Evolutionary conservation across 2,329 filamentous ascomycete genomes (phyloP), one percentile per base, ranked within the genome.

Genomic region (Fusarium guadeloupense): DNA sequence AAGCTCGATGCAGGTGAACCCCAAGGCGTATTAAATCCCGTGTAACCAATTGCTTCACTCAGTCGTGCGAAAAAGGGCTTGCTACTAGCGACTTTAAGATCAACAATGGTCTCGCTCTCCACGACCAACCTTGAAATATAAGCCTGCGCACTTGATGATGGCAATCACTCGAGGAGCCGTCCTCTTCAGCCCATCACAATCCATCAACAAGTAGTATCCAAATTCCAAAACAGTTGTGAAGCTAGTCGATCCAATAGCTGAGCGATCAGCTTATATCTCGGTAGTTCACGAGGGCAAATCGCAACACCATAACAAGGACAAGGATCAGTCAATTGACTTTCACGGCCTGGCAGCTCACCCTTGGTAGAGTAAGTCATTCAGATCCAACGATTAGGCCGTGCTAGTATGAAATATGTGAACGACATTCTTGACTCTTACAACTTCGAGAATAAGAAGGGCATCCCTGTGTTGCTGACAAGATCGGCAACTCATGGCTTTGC

Each of bases 401-500:
- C 56, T 50, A 46, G 43, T 31, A 48, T 12, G n/a, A 46, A 45
- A 17, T 12, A 28, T n/a, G n/a, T n/a, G n/a, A n/a, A 28, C 21
- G n/a, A 37, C 8, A 31, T 38, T 28, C 47, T 38, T 41, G 35
- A 31, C 38, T 54, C 35, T 42, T 19, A 38, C 26, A 54, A 39
- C 31, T 55, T 42, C 34, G 20, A 33, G 44, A 37, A 48, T 54
- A 39, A 37, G 23, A 58, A 65, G 20, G 43, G 28, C 25, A 28
- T 46, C 45, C 44, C 50, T 41, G 38, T 26, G 34, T 50, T 48
- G 61, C 43, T 54, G 58, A 31, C 23, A 25, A 46, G 63, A 66
- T 66, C 63, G 45, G 46, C 59, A 61, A 50, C 42, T 37, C 48
- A 41, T 44, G 50, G 28, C 44, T 52, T 61, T 52, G 26, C 20